These are phyloP conservation scores for Panicum hallii DNA, from an alignment of 202 grass and related monocot genomes.

Conservation along the genomic window DNA sequence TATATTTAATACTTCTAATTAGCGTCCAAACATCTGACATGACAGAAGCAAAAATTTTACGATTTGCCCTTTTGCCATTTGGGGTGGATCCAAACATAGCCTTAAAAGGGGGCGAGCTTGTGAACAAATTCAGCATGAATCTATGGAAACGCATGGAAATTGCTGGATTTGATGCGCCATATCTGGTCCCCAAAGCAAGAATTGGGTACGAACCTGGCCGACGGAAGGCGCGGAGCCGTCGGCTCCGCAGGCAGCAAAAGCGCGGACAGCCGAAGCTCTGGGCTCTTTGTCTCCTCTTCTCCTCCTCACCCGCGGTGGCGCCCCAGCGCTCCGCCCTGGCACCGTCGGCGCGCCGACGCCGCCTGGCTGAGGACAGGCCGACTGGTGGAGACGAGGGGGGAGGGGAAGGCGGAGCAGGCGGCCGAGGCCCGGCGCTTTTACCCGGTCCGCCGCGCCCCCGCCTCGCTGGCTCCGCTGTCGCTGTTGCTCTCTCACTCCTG, in stretches of 20 bases:
- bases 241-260: slow-evolving; percentile 8
- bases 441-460: slow-evolving; percentile 25
- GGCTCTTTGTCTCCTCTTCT: neutral
- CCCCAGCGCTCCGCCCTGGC: neutral
- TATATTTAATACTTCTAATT: no score
- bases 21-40: no score
- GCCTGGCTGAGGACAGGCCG: neutral
- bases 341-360: slow-evolving; percentile 32
- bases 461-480: slow-evolving; percentile 5
- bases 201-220: slow-evolving; percentile 28
- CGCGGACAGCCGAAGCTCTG: neutral
- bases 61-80: no score
- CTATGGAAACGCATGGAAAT: neutral
- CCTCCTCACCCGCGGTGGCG: neutral
- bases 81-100: no score
- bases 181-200: neutral
- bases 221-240: neutral
- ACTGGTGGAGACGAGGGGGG: neutral
- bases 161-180: neutral
- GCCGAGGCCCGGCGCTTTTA: slow-evolving; percentile 17
- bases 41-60: no score
- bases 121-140: neutral
- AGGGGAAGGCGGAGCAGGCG: neutral
- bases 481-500: neutral
- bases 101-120: no score